These are phyloP conservation scores for Alternaria panax DNA, from an alignment of 2,329 filamentous ascomycete genomes.

Conservation along the genomic window DNA sequence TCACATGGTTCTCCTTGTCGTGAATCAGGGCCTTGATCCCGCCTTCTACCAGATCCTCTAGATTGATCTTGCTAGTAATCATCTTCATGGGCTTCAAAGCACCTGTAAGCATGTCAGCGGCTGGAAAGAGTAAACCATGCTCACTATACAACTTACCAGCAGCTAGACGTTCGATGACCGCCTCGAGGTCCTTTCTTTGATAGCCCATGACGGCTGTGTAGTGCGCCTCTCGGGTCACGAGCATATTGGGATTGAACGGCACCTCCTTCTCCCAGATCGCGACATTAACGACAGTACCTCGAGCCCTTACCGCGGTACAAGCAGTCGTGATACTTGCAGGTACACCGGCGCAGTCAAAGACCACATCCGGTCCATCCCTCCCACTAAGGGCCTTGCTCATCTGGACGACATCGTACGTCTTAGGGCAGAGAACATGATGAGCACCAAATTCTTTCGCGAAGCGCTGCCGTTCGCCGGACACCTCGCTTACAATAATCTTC, in stretches of 20 bases:
- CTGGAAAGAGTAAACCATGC: not conserved
- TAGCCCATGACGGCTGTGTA: constrained; percentile 61
- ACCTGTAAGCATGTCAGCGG: constrained; percentile 43
- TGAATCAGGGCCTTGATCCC: constrained; percentile 65
- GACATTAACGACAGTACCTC: constrained; percentile 69
- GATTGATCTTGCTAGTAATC: constrained; percentile 66
- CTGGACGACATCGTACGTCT: constrained; percentile 58
- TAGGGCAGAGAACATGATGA: constrained; percentile 62
- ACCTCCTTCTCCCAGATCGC: constrained; percentile 68
- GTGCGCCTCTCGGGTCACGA: constrained; percentile 62
- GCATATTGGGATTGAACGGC: constrained; percentile 61
- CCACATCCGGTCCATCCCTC: constrained; percentile 62
- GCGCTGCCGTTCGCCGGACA: constrained; percentile 59
- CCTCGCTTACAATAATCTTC: constrained; percentile 66
- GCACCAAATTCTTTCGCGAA: constrained; percentile 65
- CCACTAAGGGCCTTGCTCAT: constrained; percentile 58
- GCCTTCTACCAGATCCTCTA: constrained; percentile 64
- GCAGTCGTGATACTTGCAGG: constrained; percentile 55
- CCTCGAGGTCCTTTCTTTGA: constrained; percentile 62
- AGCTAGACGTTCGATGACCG: constrained; percentile 62
- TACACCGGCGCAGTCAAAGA: constrained; percentile 70
- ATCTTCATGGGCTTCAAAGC: constrained; percentile 62
- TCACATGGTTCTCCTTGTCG: constrained; percentile 69
- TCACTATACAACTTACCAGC: constrained; percentile 35
- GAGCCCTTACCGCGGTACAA: constrained; percentile 58